Evolutionary conservation across 2,329 filamentous ascomycete genomes (phyloP).

Genomic region (Drechslera avenae): DNA sequence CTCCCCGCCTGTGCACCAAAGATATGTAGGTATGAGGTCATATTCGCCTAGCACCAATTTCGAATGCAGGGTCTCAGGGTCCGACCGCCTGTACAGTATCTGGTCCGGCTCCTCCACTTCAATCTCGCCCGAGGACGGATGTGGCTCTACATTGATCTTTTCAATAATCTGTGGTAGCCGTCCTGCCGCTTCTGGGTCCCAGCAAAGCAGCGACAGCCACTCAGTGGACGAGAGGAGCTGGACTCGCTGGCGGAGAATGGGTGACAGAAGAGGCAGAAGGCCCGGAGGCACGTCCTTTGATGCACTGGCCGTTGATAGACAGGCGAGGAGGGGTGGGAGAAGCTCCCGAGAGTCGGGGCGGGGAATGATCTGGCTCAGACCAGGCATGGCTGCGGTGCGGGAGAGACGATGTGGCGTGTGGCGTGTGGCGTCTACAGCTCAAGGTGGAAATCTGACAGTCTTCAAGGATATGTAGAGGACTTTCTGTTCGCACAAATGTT

Average conservation of each 20-base stretch:
- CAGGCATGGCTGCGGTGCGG: conserved; percentile 49
- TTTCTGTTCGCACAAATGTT: neutral
- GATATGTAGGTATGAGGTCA: conserved; percentile 66
- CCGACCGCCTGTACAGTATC: conserved; percentile 69
- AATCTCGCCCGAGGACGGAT: conserved; percentile 79
- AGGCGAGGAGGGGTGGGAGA: conserved; percentile 67
- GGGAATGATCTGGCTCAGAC: conserved; percentile 56
- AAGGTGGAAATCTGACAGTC: neutral
- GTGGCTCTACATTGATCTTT: conserved; percentile 72
- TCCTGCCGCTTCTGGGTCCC: conserved; percentile 63
- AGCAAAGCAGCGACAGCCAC: conserved; percentile 76
- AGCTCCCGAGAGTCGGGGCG: conserved; percentile 62
- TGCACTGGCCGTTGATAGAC: conserved; percentile 64
- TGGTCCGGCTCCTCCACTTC: conserved; percentile 72
- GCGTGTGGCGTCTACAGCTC: neutral
- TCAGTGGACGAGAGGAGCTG: conserved; percentile 67
- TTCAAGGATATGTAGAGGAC: neutral
- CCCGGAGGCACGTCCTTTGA: conserved; percentile 65
- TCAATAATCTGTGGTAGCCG: conserved; percentile 66
- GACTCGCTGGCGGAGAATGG: conserved; percentile 66
- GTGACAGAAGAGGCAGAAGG: conserved; percentile 65
- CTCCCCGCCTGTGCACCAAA: conserved; percentile 71
- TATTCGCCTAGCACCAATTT: conserved; percentile 67
- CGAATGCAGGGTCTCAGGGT: conserved; percentile 75
- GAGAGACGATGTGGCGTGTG: neutral